Evolutionary conservation across 768 basidiomycete species (phyloP).

Genomic region (Kwoniella newhampshirensis): DNA sequence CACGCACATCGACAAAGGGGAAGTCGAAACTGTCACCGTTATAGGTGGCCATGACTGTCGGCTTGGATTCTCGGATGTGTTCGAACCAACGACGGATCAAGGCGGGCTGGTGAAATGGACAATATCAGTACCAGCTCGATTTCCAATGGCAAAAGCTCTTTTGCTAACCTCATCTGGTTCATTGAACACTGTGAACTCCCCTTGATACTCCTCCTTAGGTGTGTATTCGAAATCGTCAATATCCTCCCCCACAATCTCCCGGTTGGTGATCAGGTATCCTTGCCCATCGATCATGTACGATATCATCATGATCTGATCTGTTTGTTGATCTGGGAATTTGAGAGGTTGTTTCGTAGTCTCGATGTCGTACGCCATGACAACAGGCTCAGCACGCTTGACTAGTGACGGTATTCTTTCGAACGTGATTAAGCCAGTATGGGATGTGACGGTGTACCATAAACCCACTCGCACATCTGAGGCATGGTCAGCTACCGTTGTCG

Average conservation of each 20-base stretch:
- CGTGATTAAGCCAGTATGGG: conserved; percentile 73
- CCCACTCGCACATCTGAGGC: conserved; percentile 81
- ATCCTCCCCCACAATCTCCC: conserved; percentile 94
- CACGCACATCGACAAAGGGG: conserved; percentile 84
- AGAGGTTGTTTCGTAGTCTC: conserved; percentile 99
- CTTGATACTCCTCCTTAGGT: conserved; percentile 95
- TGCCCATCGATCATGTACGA: conserved; percentile 97
- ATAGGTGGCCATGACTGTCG: conserved; percentile 96
- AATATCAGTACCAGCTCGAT: not conserved
- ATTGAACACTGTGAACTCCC: conserved; percentile 93
- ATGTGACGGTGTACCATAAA: conserved; percentile 91
- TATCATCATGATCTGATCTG: conserved; percentile 99
- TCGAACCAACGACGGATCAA: conserved; percentile 85
- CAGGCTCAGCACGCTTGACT: conserved; percentile 97
- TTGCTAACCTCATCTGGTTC: conserved; percentile 80
- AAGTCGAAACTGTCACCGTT: conserved; percentile 99
- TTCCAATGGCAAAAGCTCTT: not conserved
- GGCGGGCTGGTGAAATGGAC: conserved; percentile 61
- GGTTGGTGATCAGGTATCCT: conserved; percentile 94
- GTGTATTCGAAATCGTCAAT: conserved; percentile 99
- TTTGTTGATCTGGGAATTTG: conserved; percentile 92
- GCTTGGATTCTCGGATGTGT: conserved; percentile 88
- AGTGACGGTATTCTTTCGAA: conserved; percentile 73
- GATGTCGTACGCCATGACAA: conserved; percentile 98
- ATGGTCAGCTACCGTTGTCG: not conserved